phyloP scores from a whole-genome alignment of 1,139 yeast genomes.

The Yamadazyma triangularis region DNA sequence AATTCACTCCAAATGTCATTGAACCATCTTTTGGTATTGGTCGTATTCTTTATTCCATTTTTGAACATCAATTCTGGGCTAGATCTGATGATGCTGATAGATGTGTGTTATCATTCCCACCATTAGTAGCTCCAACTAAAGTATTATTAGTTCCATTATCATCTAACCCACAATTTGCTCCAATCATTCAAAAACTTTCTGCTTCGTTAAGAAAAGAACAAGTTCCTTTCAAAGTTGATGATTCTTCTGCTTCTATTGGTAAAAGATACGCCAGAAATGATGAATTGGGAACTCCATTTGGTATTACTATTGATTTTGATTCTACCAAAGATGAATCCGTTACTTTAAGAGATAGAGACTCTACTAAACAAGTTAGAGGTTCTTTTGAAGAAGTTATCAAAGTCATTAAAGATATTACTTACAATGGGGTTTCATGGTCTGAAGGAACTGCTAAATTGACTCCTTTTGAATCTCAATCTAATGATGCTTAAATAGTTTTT shows the following conservation, averaged over 20 bases:
- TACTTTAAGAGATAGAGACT: constrained; percentile 96
- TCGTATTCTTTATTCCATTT: constrained; percentile 86
- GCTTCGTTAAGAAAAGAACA: constrained; percentile 70
- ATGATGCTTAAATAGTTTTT: constrained; percentile 18
- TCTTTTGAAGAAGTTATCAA: constrained; percentile 68
- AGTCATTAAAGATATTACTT: constrained; percentile 75
- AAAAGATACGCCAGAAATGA: constrained; percentile 98
- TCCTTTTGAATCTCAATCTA: constrained; percentile 54
- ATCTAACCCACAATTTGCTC: constrained; percentile 73
- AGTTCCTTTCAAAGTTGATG: constrained; percentile 94
- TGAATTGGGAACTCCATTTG: constrained; percentile 98
- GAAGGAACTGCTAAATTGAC: constrained; percentile 72
- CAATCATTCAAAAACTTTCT: constrained; percentile 68
- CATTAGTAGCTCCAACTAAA: constrained; percentile 96
- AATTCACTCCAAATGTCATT: constrained; percentile 94
- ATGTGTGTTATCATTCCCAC: constrained; percentile 89
- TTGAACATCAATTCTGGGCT: constrained; percentile 94
- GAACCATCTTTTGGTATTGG: constrained; percentile 99
- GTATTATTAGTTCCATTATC: constrained; percentile 94
- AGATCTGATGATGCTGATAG: constrained; percentile 92
- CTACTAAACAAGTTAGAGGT: constrained; percentile 97
- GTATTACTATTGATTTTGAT: constrained; percentile 96
- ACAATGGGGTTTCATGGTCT: constrained; percentile 73
- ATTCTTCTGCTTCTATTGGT: constrained; percentile 97
- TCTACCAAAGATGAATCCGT: constrained; percentile 88